Evolutionary conservation across 768 basidiomycete species (phyloP).

Genomic region (Leccinum variicolor): DNA sequence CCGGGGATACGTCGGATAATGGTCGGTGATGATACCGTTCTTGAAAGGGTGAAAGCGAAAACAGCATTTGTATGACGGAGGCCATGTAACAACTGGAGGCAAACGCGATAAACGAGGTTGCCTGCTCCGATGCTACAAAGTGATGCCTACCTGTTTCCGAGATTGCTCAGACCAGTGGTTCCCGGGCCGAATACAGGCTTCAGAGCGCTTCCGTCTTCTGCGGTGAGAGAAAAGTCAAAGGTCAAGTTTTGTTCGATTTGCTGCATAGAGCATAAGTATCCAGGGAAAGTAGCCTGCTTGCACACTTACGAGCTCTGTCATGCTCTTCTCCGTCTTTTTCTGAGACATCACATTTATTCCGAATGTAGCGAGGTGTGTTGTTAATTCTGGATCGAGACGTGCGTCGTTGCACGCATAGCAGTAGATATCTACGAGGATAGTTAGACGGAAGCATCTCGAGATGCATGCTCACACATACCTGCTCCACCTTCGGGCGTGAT

Average conservation of each 20-base stretch:
- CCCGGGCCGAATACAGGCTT: constrained; percentile 88
- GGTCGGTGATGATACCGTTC: constrained; percentile 55
- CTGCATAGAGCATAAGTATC: constrained; percentile 32
- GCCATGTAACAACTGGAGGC: constrained; percentile 90
- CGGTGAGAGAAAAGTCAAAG: constrained; percentile 90
- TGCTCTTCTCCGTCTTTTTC: constrained; percentile 92
- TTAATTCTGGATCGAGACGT: constrained; percentile 71
- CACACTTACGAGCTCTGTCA: constrained; percentile 82
- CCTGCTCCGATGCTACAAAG: background rate
- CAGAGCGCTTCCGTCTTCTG: constrained; percentile 82
- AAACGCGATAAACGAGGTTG: background rate
- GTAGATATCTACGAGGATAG: constrained; percentile 64
- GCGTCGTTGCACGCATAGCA: constrained; percentile 91
- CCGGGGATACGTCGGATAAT: constrained; percentile 6
- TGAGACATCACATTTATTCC: constrained; percentile 83
- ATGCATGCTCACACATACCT: constrained; percentile 45
- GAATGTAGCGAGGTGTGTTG: constrained; percentile 71
- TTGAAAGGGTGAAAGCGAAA: constrained; percentile 77
- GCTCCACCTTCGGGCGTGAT: constrained; percentile 94
- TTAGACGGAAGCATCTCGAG: background rate
- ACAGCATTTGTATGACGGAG: constrained; percentile 83
- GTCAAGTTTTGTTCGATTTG: constrained; percentile 96
- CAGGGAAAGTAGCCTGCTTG: background rate
- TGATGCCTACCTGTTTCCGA: constrained; percentile 75
- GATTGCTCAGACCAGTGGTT: constrained; percentile 84